Evolutionary conservation across 2,329 filamentous ascomycete species (phyloP), one percentile per base, ranked within the genome.

Genomic region (Colletotrichum truncatum): DNA sequence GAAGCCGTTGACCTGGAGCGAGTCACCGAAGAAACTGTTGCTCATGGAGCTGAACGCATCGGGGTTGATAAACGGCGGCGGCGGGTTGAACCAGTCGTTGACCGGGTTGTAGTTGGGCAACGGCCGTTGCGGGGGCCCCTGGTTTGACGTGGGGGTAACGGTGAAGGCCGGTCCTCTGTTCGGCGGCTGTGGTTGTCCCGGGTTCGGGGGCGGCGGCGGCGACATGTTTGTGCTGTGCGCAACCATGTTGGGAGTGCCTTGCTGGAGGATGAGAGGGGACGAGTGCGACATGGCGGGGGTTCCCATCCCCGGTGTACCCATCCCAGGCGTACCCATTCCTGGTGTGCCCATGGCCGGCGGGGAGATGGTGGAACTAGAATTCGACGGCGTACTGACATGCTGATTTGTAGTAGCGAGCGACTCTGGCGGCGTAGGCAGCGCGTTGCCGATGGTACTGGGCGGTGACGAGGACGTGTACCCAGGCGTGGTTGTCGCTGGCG

Each of bases 1-100:
- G 58, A 65, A 39, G 34, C 59, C 57, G 36, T 63, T 51, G 51
- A 25, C 70, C 69, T 38, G 70, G 53, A 8, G 75, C 68, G 51
- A 76, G 39, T 78, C 79, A 38, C 71, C 73, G 74, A 84, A 85
- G 68, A 80, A 80, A 43, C 74, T 77, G 52, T 75, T 76, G 60
- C 76, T 77, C 70, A 80, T 78, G 16, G 76, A 77, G 34, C 78
- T 77, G 60, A 85, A 85, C 6, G 80, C 74, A 60, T 86, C 86
- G 0, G 85, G 84, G 2, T 84, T 83, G 52, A 87, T 83, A 68
- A 87, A 84, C 0, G 82, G 83, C 1, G 83, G 77, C 7, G 83
- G 83, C 0, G 83, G 82, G 10, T 79, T 81, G 74, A 85, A 87
- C 86, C 86, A 88, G 64, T 81, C 78, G 6, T 78, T 77, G 4